Percentiles rank a stretch among this genome's conserved stretches.
Conservation (phyloP, 192 early-diverging fungal species). For the Coemansia sp. region DNA sequence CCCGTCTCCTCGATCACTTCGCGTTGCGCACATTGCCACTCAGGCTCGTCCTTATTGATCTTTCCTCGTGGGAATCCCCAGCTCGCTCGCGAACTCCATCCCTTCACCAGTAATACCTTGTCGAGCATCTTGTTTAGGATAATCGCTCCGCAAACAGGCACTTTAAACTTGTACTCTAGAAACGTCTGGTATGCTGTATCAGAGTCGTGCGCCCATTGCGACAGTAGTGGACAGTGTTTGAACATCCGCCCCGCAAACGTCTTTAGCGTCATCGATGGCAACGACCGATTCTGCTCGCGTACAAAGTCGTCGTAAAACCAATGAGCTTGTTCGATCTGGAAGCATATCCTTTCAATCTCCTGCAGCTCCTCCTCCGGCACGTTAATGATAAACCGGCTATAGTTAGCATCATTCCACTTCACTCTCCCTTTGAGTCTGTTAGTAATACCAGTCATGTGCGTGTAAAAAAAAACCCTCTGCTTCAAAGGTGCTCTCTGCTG, state of each 20-base stretch:
- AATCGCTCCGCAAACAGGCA: conserved; percentile 97
- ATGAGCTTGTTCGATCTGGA: conserved; percentile 98
- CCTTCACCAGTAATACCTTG: conserved; percentile 83
- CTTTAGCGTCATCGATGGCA: conserved; percentile 85
- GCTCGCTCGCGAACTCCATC: conserved; percentile 82
- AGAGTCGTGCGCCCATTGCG: conserved; percentile 83
- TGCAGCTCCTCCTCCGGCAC: conserved; percentile 92
- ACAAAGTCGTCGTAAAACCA: conserved; percentile 99
- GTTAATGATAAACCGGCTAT: conserved; percentile 96
- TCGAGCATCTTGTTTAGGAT: conserved; percentile 80
- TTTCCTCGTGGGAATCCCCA: conserved; percentile 99
- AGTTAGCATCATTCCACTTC: conserved; percentile 21
- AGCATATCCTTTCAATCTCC: conserved; percentile 94
- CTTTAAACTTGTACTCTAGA: conserved; percentile 92
- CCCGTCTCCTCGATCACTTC: conserved; percentile 97
- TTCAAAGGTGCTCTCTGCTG: neutral
- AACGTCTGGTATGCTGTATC: conserved; percentile 89
- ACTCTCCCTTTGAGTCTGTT: neutral
- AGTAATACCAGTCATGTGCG: neutral
- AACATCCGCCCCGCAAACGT: conserved; percentile 83
- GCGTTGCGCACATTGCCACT: conserved; percentile 83
- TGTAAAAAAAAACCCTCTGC: neutral
- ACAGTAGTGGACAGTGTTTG: conserved; percentile 84
- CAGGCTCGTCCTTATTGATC: conserved; percentile 95
- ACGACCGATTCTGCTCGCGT: conserved; percentile 74